Evolutionary conservation across 2,329 filamentous ascomycete genomes (phyloP).

Genomic region (Cladosporium colombiae): DNA sequence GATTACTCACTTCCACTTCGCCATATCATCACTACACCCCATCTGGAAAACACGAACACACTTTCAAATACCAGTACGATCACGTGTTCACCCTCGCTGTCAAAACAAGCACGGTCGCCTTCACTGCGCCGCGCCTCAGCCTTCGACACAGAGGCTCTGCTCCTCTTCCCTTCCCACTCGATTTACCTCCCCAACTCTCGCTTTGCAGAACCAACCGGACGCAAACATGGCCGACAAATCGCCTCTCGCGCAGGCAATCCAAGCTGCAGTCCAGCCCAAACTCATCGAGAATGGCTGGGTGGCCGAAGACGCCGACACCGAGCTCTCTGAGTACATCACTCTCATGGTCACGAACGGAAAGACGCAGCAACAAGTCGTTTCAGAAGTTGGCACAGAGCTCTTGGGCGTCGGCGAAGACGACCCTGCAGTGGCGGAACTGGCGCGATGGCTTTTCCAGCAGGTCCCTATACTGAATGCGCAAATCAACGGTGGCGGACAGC

Average conservation of each 20-base stretch:
- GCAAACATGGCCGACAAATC: constrained; percentile 70
- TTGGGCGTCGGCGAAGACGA: constrained; percentile 81
- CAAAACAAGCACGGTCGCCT: background rate
- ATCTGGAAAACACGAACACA: background rate
- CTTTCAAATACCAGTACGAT: background rate
- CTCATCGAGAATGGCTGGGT: constrained; percentile 91
- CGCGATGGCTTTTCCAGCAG: constrained; percentile 90
- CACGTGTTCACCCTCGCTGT: background rate
- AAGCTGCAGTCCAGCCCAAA: constrained; percentile 82
- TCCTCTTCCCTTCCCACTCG: background rate
- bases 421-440: constrained; percentile 77
- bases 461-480: constrained; percentile 68
- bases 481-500: constrained; percentile 52
- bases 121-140: constrained; percentile 15
- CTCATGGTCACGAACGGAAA: constrained; percentile 97
- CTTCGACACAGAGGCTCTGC: constrained; percentile 8
- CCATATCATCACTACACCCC: background rate
- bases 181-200: background rate
- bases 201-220: background rate
- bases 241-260: constrained; percentile 81
- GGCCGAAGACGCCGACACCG: constrained; percentile 75
- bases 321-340: constrained; percentile 92
- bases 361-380: constrained; percentile 83
- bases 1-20: background rate
- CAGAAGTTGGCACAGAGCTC: constrained; percentile 84